A percentile compares a stretch with the other conserved stretches of the same genome.
These are phyloP conservation scores for Durusdinium trenchii DNA, from an alignment of 73 alveolate genomes.

Conservation along the genomic window DNA sequence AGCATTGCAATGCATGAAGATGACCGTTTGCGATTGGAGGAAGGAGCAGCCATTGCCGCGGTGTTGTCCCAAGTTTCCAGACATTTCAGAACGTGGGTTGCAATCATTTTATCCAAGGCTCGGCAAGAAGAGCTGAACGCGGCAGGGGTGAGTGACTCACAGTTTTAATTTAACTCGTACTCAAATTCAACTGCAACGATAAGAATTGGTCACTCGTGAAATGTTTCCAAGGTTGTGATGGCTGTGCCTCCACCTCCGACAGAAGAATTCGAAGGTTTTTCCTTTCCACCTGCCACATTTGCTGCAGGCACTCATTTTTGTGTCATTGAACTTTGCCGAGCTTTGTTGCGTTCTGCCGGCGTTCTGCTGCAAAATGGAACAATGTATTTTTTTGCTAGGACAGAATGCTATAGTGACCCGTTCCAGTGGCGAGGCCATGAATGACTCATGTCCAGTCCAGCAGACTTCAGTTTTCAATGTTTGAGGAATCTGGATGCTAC, in stretches of 20 bases:
- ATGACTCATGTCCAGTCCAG: background rate
- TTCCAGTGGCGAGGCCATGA: conserved; percentile 91
- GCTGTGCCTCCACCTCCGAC: conserved; percentile 94
- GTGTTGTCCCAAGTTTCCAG: background rate
- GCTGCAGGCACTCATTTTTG: conserved; percentile 56
- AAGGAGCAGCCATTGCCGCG: conserved; percentile 89
- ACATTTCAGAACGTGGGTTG: background rate
- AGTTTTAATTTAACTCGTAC: background rate
- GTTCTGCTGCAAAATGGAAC: background rate
- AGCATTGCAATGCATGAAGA: conserved; percentile 72
- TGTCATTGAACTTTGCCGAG: background rate
- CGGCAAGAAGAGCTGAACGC: conserved; percentile 86
- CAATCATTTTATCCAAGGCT: background rate
- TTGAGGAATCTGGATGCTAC: conserved; percentile 82
- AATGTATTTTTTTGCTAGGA: background rate
- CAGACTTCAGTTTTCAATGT: background rate
- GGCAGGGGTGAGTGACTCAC: background rate
- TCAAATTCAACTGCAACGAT: background rate
- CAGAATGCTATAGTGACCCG: conserved; percentile 90
- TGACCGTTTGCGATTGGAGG: conserved; percentile 83
- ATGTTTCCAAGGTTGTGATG: conserved; percentile 46
- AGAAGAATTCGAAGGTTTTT: conserved; percentile 74
- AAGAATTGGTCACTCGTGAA: too few relatives aligned
- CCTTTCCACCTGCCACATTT: conserved; percentile 66
- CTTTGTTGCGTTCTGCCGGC: background rate